Conservation (phyloP, 2,329 filamentous ascomycete genomes). For the Fusarium bactridioides region DNA sequence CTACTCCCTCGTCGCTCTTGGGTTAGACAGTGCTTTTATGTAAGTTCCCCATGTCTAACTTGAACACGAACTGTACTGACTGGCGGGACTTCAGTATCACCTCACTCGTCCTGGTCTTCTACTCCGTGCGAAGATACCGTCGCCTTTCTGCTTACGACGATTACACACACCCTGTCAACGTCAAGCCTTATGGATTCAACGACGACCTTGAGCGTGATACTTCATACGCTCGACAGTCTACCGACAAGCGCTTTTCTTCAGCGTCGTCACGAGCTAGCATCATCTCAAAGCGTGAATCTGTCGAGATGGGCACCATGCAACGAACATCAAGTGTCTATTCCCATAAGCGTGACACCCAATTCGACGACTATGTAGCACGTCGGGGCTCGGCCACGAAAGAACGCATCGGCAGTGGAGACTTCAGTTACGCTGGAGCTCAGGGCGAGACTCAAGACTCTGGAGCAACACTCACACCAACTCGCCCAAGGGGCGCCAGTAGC, state of each 20-base stretch:
- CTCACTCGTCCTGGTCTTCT: conserved; percentile 54
- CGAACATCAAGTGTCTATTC: conserved; percentile 48
- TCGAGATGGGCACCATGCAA: conserved; percentile 33
- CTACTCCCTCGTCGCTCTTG: conserved; percentile 59
- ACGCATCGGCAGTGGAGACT: conserved; percentile 45
- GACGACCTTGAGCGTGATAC: conserved; percentile 43
- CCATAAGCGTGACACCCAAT: conserved; percentile 57
- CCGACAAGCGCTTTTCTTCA: conserved; percentile 41
- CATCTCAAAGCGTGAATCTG: conserved; percentile 35
- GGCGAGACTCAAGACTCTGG: conserved; percentile 21
- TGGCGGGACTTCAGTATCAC: conserved; percentile 38
- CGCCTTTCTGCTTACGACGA: conserved; percentile 59
- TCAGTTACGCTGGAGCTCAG: conserved; percentile 39
- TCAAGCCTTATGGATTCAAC: conserved; percentile 58
- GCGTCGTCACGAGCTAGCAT: conserved; percentile 44
- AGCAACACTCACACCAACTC: conserved; percentile 21
- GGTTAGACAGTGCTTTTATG: conserved; percentile 58
- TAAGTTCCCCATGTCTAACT: conserved; percentile 43
- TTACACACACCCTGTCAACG: conserved; percentile 58
- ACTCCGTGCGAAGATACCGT: conserved; percentile 57
- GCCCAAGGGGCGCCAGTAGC: conserved; percentile 41
- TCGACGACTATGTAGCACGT: conserved; percentile 55
- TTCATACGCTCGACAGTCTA: conserved; percentile 39
- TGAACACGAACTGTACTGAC: not conserved
- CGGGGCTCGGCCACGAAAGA: conserved; percentile 40